Base-by-base conservation (phyloP, 495 filamentous ascomycete genomes). In the Lasiosphaeria miniovina region DNA sequence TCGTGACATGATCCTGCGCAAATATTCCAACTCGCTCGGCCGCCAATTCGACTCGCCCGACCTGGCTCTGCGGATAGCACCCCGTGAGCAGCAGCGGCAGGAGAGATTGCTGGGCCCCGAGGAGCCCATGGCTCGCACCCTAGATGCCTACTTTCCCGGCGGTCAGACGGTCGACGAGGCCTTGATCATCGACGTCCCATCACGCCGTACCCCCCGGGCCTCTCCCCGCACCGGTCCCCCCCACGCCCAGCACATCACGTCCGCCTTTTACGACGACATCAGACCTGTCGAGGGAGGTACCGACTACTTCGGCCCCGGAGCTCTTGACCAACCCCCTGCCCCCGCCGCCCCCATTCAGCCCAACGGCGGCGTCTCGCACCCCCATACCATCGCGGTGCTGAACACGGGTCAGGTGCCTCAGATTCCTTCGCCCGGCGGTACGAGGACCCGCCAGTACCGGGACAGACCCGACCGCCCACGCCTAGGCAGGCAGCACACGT, bases 261-360 rank as follows among this genome's bases (percentile, higher is more conserved):
- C 74, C 11, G 68, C 75, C n/a, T 86, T 82, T 55, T 84, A 86
- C 43, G 87, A 92, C 45, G 85, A 88, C 15, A 62, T 72, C 36
- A 75, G 85, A 46, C 90, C 91, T 14, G 78, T 84, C 52, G 93
- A 95, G 66, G 85, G 80, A 57, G 86, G 84, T 54, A 84, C 79
- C 12, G 93, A 95, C 65, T 98, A 98, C 71, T 98, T 97, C 67
- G 90, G 93, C 17, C 87, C 89, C 10, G 92, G 93, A 82, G 90
- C 91, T 8, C 74, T 79, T 60, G 61, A 80, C 49, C 79, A 75
- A 68, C 72, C 72, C 51, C 75, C 73, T 55, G 64, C 68, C 40
- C 70, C 61, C 49, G 58, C 66, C n/a, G 55, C 9, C 14, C 71
- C 46, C 60, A 61, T 48, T 24, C 24, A 24, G 24, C 24, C 61